Percentiles rank a stretch among this genome's conserved stretches.
Conservation (phyloP, 345 rosid genomes). For the Toxicodendron radicans region DNA sequence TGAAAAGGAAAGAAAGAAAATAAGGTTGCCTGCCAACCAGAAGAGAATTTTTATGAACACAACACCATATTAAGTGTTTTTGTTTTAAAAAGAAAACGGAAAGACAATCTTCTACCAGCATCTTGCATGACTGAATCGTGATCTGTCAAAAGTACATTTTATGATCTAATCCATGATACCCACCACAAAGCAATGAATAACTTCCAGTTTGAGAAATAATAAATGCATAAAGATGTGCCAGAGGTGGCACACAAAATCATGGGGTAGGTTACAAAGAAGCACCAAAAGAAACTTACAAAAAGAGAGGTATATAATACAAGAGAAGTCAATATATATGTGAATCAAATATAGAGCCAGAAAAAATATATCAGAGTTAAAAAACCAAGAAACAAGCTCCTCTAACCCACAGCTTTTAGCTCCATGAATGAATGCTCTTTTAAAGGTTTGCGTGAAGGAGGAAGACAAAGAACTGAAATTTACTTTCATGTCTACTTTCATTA, state of each 20-base stretch:
- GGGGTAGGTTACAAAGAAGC: background rate
- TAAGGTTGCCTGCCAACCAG: background rate
- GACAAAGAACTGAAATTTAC: background rate
- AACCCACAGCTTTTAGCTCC: conserved; percentile 1
- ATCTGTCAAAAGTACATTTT: background rate
- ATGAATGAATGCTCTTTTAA: background rate
- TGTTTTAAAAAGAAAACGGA: background rate
- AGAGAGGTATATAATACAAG: background rate
- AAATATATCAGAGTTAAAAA: background rate
- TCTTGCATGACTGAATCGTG: background rate
- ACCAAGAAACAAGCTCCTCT: background rate
- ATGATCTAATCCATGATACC: background rate
- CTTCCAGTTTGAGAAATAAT: background rate
- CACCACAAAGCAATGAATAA: background rate
- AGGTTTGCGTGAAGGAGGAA: background rate
- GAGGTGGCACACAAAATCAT: background rate
- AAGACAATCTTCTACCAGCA: background rate
- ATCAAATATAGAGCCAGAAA: background rate
- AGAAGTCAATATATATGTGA: background rate
- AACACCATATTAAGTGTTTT: background rate
- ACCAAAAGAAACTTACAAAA: background rate
- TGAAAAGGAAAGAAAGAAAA: background rate
- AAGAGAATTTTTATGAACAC: background rate
- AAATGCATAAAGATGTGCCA: background rate
- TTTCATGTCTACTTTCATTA: background rate